A percentile compares a stretch with the other conserved stretches of the same genome.
These are phyloP conservation scores for Solanum clarkiae DNA, from an alignment of 257 asterid species.

Conservation along the genomic window DNA sequence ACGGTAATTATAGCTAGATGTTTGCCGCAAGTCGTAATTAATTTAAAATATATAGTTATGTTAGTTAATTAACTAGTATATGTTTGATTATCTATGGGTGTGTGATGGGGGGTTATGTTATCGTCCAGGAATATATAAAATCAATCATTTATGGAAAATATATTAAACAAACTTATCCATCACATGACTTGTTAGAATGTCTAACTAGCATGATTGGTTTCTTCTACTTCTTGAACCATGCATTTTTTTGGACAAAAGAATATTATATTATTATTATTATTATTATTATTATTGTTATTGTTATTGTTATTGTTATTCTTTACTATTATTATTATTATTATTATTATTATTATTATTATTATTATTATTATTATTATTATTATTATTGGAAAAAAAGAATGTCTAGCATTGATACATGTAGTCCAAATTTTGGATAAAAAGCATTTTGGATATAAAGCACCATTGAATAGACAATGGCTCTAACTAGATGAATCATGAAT, in stretches of 20 bases:
- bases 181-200: background rate
- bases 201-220: background rate
- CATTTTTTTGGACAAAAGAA: background rate
- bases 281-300: no score
- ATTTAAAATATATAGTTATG: no score
- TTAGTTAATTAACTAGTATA: no score
- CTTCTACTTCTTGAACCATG: background rate
- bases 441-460: background rate
- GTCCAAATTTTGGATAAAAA: background rate
- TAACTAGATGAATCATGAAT: background rate
- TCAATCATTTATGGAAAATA: background rate
- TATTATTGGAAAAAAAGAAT: background rate
- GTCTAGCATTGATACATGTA: background rate
- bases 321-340: no score
- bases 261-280: no score
- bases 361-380: no score
- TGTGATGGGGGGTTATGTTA: background rate
- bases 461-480: background rate
- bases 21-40: no score
- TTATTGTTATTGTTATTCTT: no score
- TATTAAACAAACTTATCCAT: background rate
- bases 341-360: no score
- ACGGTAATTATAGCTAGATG: no score
- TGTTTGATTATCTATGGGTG: background rate
- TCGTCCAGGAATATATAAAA: background rate